These are phyloP conservation scores for Phellopilus nigrolimitatus DNA, from an alignment of 1,284 basidiomycete species.

Conservation along the genomic window DNA sequence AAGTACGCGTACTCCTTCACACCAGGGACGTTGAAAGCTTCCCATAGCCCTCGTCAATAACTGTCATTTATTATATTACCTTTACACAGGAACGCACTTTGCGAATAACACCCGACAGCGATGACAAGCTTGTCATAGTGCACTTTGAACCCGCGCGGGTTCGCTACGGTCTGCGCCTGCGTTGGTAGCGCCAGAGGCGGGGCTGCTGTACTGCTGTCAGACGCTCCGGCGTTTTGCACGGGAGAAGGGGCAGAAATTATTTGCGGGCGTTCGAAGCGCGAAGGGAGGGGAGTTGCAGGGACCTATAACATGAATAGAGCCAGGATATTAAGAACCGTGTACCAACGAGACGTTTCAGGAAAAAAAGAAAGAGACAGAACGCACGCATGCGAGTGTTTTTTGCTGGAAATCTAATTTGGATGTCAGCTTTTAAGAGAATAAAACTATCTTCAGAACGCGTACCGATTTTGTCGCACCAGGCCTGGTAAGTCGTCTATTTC, in stretches of 20 bases:
- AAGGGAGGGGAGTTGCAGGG: slow-evolving; percentile 18
- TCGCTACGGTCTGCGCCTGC: slow-evolving; percentile 14
- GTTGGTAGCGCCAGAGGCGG: slow-evolving; percentile 8
- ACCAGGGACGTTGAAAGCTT: slow-evolving; percentile 60
- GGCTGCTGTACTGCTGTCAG: too few relatives aligned
- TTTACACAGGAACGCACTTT: slow-evolving; percentile 45
- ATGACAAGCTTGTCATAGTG: slow-evolving; percentile 81
- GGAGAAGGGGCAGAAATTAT: neutral
- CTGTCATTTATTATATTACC: neutral
- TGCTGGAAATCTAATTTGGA: slow-evolving; percentile 52
- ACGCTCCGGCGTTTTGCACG: too few relatives aligned
- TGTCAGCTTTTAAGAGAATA: neutral
- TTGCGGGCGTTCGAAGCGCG: slow-evolving; percentile 15
- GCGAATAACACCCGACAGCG: slow-evolving; percentile 79
- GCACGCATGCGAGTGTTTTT: slow-evolving; percentile 55
- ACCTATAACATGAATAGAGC: slow-evolving; percentile 11
- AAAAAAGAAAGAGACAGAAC: slow-evolving; percentile 24
- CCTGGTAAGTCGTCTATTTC: slow-evolving; percentile 55
- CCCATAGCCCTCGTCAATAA: neutral
- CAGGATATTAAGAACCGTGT: neutral
- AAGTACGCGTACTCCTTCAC: slow-evolving; percentile 80
- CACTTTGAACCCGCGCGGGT: slow-evolving; percentile 41
- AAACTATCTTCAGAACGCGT: slow-evolving; percentile 16
- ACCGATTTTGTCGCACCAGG: slow-evolving; percentile 70
- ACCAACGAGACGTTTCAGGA: slow-evolving; percentile 2